Percentiles rank a stretch among this genome's conserved stretches.
These are phyloP conservation scores for Mentha longifolia DNA, from an alignment of 257 asterid genomes.

Conservation along the genomic window DNA sequence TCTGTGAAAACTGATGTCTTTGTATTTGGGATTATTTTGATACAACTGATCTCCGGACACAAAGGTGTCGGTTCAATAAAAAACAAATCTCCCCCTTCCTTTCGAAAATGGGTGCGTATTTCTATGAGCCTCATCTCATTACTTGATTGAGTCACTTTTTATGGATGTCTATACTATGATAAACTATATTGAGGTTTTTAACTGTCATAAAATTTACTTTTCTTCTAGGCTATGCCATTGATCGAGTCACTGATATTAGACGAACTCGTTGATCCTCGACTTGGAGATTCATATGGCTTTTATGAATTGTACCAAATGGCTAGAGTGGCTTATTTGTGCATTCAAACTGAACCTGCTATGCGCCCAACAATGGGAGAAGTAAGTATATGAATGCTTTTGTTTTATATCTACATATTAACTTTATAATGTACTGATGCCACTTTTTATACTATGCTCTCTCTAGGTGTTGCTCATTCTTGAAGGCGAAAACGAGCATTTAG, in stretches of 20 bases:
- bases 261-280: slow-evolving; percentile 66
- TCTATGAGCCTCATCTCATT: no score
- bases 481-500: slow-evolving; percentile 52
- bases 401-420: no score
- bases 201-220: not conserved
- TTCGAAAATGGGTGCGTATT: slow-evolving; percentile 63
- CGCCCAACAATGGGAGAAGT: slow-evolving; percentile 77
- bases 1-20: slow-evolving; percentile 64
- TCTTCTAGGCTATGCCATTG: slow-evolving; percentile 60
- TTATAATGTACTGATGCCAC: not conserved
- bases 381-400: not conserved
- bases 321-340: slow-evolving; percentile 59
- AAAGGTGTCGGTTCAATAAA: slow-evolving; percentile 44
- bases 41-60: slow-evolving; percentile 72
- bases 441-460: not conserved
- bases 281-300: slow-evolving; percentile 59
- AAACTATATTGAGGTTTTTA: not conserved
- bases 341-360: slow-evolving; percentile 58
- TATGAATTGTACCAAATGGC: slow-evolving; percentile 72
- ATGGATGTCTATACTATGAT: no score
- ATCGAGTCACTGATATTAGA: slow-evolving; percentile 56
- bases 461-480: slow-evolving; percentile 73
- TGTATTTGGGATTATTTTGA: slow-evolving; percentile 66
- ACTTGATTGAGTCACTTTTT: no score
- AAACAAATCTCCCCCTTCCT: slow-evolving; percentile 53